Conservation (phyloP, 768 basidiomycete species). For the Scleroderma citrinum region DNA sequence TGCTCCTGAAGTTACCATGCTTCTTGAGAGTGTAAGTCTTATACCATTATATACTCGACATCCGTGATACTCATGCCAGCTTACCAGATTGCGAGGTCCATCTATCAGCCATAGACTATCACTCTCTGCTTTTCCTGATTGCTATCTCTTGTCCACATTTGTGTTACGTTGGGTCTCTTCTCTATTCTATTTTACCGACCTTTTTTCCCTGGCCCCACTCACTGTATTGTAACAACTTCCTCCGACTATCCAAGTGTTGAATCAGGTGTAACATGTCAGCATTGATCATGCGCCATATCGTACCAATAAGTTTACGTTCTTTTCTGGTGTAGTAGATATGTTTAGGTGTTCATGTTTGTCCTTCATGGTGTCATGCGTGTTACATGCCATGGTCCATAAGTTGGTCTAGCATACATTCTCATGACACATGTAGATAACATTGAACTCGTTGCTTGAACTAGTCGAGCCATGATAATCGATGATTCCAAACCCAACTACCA, state of each 20-base stretch:
- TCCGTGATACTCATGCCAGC: conserved; percentile 5
- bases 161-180: conserved; percentile 55
- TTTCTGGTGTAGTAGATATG: neutral
- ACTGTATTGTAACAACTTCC: conserved; percentile 79
- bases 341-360: conserved; percentile 6
- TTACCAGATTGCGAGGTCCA: conserved; percentile 64
- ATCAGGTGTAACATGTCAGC: conserved; percentile 47
- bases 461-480: conserved; percentile 44
- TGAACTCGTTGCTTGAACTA: conserved; percentile 17
- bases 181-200: conserved; percentile 8
- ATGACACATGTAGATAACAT: neutral
- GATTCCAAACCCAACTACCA: conserved; percentile 40
- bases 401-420: too few species aligned
- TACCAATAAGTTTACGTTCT: neutral
- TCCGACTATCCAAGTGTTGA: conserved; percentile 52
- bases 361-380: neutral
- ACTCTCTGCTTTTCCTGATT: conserved; percentile 47
- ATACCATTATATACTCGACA: conserved; percentile 1
- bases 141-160: conserved; percentile 82
- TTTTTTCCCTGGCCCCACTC: conserved; percentile 35
- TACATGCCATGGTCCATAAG: too few species aligned
- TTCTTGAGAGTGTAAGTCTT: conserved; percentile 72
- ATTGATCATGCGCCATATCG: conserved; percentile 29
- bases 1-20: conserved; percentile 79
- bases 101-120: conserved; percentile 69